A percentile compares a stretch with the other conserved stretches of the same genome.
Conservation (phyloP, 352 stramenopile species). For the Globisporangium solare region DNA sequence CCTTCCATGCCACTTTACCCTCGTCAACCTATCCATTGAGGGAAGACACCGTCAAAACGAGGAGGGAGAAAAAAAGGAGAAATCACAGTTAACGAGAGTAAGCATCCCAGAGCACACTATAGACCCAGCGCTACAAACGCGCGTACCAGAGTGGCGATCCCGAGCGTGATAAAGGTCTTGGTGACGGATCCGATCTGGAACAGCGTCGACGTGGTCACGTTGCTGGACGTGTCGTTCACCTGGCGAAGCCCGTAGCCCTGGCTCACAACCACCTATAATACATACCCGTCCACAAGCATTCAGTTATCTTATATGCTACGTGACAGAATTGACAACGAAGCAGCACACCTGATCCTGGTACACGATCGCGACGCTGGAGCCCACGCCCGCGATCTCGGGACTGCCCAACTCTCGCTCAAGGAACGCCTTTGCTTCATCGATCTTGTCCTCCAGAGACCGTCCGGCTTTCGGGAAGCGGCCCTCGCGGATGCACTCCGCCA, state of each 20-base stretch:
- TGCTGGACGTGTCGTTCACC: conserved; percentile 24
- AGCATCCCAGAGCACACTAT: no score
- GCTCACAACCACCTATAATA: conserved; percentile 24
- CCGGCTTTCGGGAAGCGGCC: conserved; percentile 30
- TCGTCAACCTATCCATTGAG: conserved; percentile 33
- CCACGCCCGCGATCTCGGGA: conserved; percentile 29
- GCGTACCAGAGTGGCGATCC: conserved; percentile 32
- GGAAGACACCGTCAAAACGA: no score
- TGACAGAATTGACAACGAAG: no score
- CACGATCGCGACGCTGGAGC: conserved; percentile 38
- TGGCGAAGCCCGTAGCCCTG: conserved; percentile 35
- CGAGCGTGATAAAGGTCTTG: conserved; percentile 58
- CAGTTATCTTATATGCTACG: no score
- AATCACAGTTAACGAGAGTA: no score
- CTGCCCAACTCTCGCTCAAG: conserved; percentile 37
- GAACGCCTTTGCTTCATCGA: conserved; percentile 36
- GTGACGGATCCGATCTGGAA: conserved; percentile 70
- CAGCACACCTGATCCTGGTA: conserved; percentile 37
- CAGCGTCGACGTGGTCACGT: conserved; percentile 36
- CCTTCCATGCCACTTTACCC: conserved; percentile 39
- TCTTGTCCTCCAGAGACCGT: conserved; percentile 36
- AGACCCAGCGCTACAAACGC: no score
- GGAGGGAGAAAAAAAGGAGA: no score
- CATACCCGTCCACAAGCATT: no score
- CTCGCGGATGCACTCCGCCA: conserved; percentile 28